Evolutionary conservation across 306 rosid species (phyloP), one percentile per base, ranked within the genome.

Genomic region (Amphicarpaea edgeworthii): DNA sequence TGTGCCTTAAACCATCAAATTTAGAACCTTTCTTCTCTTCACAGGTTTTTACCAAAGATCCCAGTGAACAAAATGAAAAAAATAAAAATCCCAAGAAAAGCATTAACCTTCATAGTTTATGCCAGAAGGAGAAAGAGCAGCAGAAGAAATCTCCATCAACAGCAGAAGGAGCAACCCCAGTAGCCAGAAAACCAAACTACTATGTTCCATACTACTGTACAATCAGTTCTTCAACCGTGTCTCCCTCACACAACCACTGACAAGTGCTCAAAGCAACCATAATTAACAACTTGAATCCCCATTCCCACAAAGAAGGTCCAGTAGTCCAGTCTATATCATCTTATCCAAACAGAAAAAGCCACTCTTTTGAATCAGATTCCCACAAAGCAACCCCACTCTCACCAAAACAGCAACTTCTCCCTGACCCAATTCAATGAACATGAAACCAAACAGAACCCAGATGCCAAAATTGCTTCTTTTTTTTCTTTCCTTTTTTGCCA

Each of bases 51-150:
- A 50, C 75, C 43, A 59, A 73, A 78, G 68, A 62, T 51, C 55
- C 17, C 12, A 60, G 41, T 54, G 53, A 61, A 71, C 6, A 50
- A 23, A 64, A 68, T 15, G 21, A 9, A 46, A 53, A 38, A 11
- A 34, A 11, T 30, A 8, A n/a, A 49, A 30, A 28, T 42, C 62
- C 21, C 46, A 65, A 37, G 46, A 78, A 51, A 38, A 72, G 82
- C 21, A 54, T 74, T 68, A 67, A 96, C 99, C 99, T 96, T 96
- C 99, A 59, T 81, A 96, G 82, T 96, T 96, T 45, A 96, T 87
- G 76, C 99, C 99, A 81, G 97, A 81, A 75, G 99, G 99, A 77
- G 99, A 96, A 68, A 96, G 90, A 45, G 92, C 85, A 69, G 97
- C 98, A 79, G 86, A 89, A 84, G 93, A 83, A 83, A 85, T 51